Conservation (phyloP, 306 rosid genomes). For the Hippophae rhamnoides region DNA sequence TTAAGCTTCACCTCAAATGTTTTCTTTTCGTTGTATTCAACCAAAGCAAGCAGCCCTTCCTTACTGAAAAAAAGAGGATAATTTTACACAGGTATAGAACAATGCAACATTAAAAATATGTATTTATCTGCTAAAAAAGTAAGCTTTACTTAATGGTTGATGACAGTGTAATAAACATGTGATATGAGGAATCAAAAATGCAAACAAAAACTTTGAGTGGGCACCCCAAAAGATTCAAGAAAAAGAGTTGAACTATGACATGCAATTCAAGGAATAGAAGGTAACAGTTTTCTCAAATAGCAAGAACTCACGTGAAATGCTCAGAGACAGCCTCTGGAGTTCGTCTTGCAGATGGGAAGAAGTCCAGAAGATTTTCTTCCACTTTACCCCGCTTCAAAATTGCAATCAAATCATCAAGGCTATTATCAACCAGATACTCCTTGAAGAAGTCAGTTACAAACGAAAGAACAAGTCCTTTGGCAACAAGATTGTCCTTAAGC, state of each 20-base stretch:
- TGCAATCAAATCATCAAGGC: slow-evolving; percentile 95
- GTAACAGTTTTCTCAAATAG: background rate
- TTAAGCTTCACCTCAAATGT: slow-evolving; percentile 88
- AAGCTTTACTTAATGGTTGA: no score
- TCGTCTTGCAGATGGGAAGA: slow-evolving; percentile 80
- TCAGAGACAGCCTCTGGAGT: slow-evolving; percentile 80
- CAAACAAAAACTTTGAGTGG: no score
- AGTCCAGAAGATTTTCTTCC: slow-evolving; percentile 84
- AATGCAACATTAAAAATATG: no score
- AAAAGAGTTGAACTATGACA: no score
- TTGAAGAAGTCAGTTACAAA: slow-evolving; percentile 96
- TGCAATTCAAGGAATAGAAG: no score
- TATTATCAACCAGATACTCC: slow-evolving; percentile 85
- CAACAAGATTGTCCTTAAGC: slow-evolving; percentile 97
- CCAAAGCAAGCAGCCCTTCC: slow-evolving; percentile 85
- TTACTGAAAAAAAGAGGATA: slow-evolving; percentile 42
- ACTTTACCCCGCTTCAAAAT: slow-evolving; percentile 93
- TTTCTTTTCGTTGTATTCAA: slow-evolving; percentile 95
- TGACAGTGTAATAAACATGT: no score
- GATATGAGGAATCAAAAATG: no score
- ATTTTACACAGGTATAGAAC: no score
- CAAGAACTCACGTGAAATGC: slow-evolving; percentile 73
- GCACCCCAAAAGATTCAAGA: no score
- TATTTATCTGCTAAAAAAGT: no score
- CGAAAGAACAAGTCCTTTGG: slow-evolving; percentile 89